These are phyloP conservation scores for Termitomyces sp. DNA, from an alignment of 768 basidiomycete genomes.

Conservation along the genomic window DNA sequence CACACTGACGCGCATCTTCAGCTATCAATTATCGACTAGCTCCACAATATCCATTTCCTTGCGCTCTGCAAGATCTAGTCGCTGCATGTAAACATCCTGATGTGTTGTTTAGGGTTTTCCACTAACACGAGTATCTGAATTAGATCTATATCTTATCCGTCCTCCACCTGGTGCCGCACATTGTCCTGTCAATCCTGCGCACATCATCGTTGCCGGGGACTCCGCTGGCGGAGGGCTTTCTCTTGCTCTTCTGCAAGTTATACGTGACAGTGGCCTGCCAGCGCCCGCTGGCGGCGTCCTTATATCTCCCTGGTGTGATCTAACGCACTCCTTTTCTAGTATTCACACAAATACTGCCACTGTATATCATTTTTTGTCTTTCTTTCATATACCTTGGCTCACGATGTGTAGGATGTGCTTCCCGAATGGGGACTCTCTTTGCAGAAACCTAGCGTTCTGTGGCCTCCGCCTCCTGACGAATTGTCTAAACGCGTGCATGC, in stretches of 20 bases:
- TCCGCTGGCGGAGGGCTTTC: constrained; percentile 90
- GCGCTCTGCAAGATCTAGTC: constrained; percentile 82
- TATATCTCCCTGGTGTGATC: constrained; percentile 86
- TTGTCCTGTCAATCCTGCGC: constrained; percentile 69
- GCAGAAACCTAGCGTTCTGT: constrained; percentile 73
- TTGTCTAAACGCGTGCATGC: constrained; percentile 52
- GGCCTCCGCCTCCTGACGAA: constrained; percentile 73
- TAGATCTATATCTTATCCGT: constrained; percentile 85
- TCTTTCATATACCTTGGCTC: not conserved
- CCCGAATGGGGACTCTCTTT: constrained; percentile 71
- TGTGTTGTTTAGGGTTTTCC: not conserved
- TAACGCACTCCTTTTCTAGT: constrained; percentile 95
- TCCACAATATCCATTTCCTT: constrained; percentile 96
- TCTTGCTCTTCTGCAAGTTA: constrained; percentile 77
- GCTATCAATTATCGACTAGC: constrained; percentile 84
- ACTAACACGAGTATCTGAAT: not conserved
- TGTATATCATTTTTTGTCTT: constrained; percentile 31
- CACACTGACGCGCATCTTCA: constrained; percentile 22
- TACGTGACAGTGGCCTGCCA: constrained; percentile 82
- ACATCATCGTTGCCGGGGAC: constrained; percentile 85
- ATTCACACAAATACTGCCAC: constrained; percentile 81
- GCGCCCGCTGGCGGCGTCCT: constrained; percentile 83
- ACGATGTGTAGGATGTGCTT: constrained; percentile 59
- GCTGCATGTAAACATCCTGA: constrained; percentile 64
- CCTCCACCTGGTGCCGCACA: constrained; percentile 81